Conservation (phyloP, 257 asterid species). For the Leptodermis oblonga region DNA sequence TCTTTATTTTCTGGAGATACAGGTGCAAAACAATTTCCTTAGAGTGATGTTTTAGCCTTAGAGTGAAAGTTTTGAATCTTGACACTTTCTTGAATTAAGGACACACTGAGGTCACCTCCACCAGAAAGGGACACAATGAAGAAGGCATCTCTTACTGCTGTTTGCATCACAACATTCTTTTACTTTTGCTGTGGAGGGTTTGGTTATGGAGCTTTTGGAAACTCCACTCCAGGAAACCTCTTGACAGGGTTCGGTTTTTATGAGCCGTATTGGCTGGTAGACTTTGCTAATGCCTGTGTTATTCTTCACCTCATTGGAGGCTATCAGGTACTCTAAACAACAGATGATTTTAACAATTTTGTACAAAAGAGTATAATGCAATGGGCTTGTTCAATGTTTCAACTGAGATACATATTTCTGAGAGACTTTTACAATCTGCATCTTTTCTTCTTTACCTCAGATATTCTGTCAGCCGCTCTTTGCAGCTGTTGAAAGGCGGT, state of each 20-base stretch:
- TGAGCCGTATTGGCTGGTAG: slow-evolving; percentile 78
- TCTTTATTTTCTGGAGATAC: slow-evolving; percentile 51
- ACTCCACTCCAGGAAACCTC: slow-evolving; percentile 77
- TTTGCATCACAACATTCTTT: slow-evolving; percentile 53
- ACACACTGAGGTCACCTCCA: slow-evolving; percentile 63
- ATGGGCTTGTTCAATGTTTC: neutral
- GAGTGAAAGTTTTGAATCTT: neutral
- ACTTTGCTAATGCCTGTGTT: slow-evolving; percentile 82
- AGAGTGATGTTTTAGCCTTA: neutral
- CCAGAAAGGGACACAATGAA: slow-evolving; percentile 64
- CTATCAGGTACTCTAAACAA: slow-evolving; percentile 54
- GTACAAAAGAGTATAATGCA: neutral
- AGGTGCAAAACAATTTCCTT: slow-evolving; percentile 31
- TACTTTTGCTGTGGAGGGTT: slow-evolving; percentile 87
- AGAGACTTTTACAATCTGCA: neutral
- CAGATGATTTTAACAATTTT: neutral
- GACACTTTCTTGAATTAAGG: slow-evolving; percentile 39
- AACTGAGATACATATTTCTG: neutral
- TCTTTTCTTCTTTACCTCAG: slow-evolving; percentile 21
- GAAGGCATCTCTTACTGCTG: slow-evolving; percentile 55
- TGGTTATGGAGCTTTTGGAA: slow-evolving; percentile 91
- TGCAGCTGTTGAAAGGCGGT: slow-evolving; percentile 50
- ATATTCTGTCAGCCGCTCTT: slow-evolving; percentile 69
- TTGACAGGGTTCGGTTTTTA: slow-evolving; percentile 83
- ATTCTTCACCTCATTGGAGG: slow-evolving; percentile 73